A percentile compares a stretch with the other conserved stretches of the same genome.
phyloP scores from a whole-genome alignment of 2,329 filamentous ascomycete genomes.

The Onygenales sp. region DNA sequence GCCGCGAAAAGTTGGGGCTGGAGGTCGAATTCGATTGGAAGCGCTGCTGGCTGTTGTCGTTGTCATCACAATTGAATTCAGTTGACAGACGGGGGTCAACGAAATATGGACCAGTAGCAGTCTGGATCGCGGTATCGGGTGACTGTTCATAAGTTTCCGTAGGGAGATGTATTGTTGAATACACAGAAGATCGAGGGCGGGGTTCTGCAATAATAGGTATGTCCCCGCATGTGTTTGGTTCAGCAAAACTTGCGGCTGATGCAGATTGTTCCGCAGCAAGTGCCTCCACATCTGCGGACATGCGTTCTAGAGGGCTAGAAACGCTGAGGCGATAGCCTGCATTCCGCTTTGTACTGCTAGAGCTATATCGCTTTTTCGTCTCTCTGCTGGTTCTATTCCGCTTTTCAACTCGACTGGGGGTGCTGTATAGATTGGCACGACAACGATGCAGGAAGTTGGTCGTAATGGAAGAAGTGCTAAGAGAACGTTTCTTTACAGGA shows the following conservation, averaged over 20 bases:
- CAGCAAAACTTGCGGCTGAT: neutral
- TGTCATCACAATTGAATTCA: neutral
- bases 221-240: neutral
- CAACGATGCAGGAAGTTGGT: slow-evolving; percentile 2
- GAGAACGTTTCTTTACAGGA: neutral
- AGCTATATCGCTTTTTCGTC: slow-evolving; percentile 1
- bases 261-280: neutral
- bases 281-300: neutral
- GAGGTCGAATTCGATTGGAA: neutral
- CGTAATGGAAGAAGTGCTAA: neutral
- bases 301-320: neutral
- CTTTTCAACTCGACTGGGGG: slow-evolving; percentile 8
- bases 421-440: slow-evolving; percentile 7
- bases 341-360: neutral
- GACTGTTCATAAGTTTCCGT: neutral
- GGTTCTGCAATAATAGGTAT: no score
- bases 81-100: neutral
- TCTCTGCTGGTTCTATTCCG: slow-evolving; percentile 4
- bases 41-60: neutral
- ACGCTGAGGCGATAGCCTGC: neutral
- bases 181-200: neutral
- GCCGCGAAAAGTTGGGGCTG: slow-evolving; percentile 10
- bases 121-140: no score
- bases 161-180: neutral
- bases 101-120: neutral